Evolutionary conservation across 2,329 filamentous ascomycete species (phyloP).

Genomic region (Dactylonectria macrodidyma): DNA sequence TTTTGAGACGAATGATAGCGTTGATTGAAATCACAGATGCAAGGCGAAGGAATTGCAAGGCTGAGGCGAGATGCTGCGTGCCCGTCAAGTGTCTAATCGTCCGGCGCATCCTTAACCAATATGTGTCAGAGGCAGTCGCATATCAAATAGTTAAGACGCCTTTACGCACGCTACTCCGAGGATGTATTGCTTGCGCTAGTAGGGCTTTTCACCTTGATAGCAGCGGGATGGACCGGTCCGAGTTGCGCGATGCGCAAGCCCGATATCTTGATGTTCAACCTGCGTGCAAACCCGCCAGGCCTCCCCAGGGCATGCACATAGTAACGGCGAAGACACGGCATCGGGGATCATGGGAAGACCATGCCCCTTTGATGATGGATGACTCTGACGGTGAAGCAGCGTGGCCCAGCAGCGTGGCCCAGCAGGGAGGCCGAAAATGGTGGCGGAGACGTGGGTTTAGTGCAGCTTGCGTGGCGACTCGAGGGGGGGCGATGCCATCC

Average conservation of each 20-base stretch:
- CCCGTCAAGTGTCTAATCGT: conserved; percentile 31
- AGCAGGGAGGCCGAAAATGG: conserved; percentile 39
- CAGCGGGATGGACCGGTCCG: conserved; percentile 28
- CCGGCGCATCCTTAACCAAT: conserved; percentile 18
- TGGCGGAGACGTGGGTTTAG: conserved; percentile 48
- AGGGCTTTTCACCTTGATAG: conserved; percentile 30
- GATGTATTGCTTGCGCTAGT: conserved; percentile 22
- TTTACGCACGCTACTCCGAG: conserved; percentile 15
- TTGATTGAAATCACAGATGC: neutral
- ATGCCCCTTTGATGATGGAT: conserved; percentile 26
- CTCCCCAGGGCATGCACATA: neutral
- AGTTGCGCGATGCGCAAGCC: conserved; percentile 22
- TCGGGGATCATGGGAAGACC: conserved; percentile 7
- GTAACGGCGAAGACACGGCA: conserved; percentile 11
- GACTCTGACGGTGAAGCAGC: conserved; percentile 35
- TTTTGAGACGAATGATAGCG: neutral
- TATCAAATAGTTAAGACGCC: conserved; percentile 19
- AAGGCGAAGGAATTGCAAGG: conserved; percentile 7
- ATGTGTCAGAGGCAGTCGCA: conserved; percentile 35
- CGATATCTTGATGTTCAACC: conserved; percentile 11
- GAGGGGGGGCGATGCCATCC: conserved; percentile 47
- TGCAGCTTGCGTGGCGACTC: conserved; percentile 50
- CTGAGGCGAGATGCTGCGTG: conserved; percentile 16
- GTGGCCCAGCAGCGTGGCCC: conserved; percentile 33
- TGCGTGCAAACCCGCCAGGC: neutral